Evolutionary conservation across 495 filamentous ascomycete species (phyloP), one percentile per base, ranked within the genome.

Genomic region (Penicilliopsis zonata): DNA sequence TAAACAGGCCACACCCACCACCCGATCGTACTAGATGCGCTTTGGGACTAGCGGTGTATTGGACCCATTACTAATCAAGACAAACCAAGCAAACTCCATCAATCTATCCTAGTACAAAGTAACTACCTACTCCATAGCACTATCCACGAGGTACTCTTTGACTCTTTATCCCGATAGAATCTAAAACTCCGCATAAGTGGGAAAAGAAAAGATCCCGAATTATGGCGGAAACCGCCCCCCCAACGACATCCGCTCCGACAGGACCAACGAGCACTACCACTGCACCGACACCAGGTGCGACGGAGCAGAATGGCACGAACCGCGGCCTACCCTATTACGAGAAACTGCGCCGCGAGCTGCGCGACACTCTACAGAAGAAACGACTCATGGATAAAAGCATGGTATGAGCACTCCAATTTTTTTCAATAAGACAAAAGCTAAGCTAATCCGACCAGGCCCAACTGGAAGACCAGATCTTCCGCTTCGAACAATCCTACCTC

Each of bases 401-500:
- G 57, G 76, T 80, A 42, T 30, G 61, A n/a, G n/a, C n/a, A n/a
- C n/a, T 50, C 23, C 18, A 17, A 34, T 23, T 23, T 10, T 6
- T 23, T 23, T 6, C 21, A 10, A 23, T 23, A 23, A 10, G 21
- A 23, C 6, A 23, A 23, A 23, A 23, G 21, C n/a, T n/a, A n/a
- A n/a, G n/a, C n/a, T n/a, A n/a, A n/a, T n/a, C n/a, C n/a, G n/a
- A 26, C 19, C 27, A 81, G 76, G 57, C 63, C 29, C 51, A 64
- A 40, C 61, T 80, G 32, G 90, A 96, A 65, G 85, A 94, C 30
- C 70, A 72, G 46, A 98, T 98, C 49, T 77, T 63, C 54, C 74
- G 79, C 35, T 76, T 78, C 46, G 90, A 98, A 54, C 74, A 80
- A 33, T 70, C 76, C 10, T 98, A 98, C 57, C 75, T 98, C 26